Base-by-base conservation (phyloP, 352 stramenopile genomes). In the Aphanomyces stellatus region DNA sequence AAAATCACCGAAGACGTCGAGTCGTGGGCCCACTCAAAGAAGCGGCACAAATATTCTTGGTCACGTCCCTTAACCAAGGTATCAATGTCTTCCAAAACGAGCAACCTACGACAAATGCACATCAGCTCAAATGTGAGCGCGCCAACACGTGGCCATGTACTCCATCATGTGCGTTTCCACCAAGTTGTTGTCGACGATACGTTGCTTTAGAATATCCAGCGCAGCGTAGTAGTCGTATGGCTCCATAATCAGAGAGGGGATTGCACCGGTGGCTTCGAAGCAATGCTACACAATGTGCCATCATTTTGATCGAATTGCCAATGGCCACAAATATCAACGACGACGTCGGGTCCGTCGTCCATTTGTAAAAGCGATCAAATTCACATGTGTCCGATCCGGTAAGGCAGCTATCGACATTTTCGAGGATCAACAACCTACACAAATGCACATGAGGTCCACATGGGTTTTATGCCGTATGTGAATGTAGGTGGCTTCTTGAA, bases 81-180 rank as follows among this genome's bases (percentile, higher is more conserved):
- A 42, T 94, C 86, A 46, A 94, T 91, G 69, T 94, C 86, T 70
- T 94, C 86, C 64, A 94, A 65, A 30, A 93, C 72, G 10, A 94
- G 72, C 15, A 94, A 75, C 62, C 77, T 87, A 42, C 53, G 1
- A 3, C 6, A 0, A 5, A 30, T 28, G 8, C 7, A 22, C 10
- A 22, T 22, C 19, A 57, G n/a, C n/a, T n/a, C n/a, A 24, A 25
- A 10, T 15, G 28, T 35, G 4, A 27, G 1, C 2, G 7, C n/a
- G 17, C 28, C 13, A 10, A 31, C 28, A n/a, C n/a, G n/a, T n/a
- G n/a, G n/a, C n/a, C n/a, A n/a, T n/a, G n/a, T n/a, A n/a, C n/a
- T n/a, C n/a, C 49, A 88, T 90, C 5, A 94, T 71, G 69, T 91
- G 71, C 48, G 80, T 78, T 2, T 65, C 56, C 7, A 80, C 74